Evolutionary conservation across 768 basidiomycete genomes (phyloP).

Genomic region (Amanita phalloides): DNA sequence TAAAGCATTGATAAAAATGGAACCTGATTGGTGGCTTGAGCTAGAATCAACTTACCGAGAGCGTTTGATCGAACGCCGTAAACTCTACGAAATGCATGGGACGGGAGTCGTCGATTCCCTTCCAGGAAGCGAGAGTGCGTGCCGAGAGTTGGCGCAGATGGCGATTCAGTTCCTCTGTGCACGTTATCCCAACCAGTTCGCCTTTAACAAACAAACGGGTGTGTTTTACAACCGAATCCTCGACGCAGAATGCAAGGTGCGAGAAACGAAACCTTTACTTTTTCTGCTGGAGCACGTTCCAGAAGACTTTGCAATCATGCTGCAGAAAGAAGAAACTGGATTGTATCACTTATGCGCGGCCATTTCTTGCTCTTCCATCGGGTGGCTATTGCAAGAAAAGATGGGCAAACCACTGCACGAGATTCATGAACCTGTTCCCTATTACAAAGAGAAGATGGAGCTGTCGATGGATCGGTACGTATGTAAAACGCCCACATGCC

Average conservation of each 20-base stretch:
- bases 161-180: conserved; percentile 44
- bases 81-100: conserved; percentile 26
- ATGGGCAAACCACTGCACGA: conserved; percentile 35
- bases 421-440: conserved; percentile 37
- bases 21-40: conserved; percentile 48
- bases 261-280: conserved; percentile 21
- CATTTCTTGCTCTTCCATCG: conserved; percentile 35
- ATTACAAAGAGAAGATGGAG: conserved; percentile 37
- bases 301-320: conserved; percentile 38
- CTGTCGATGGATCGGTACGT: conserved; percentile 38
- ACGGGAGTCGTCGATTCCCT: conserved; percentile 31
- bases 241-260: conserved; percentile 17
- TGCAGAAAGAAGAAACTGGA: conserved; percentile 29
- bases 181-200: conserved; percentile 46
- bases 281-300: conserved; percentile 42
- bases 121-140: conserved; percentile 38
- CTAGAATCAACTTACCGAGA: conserved; percentile 39
- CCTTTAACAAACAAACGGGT: conserved; percentile 21
- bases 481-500: background rate
- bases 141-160: conserved; percentile 43
- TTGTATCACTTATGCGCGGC: conserved; percentile 34
- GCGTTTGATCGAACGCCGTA: conserved; percentile 30
- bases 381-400: conserved; percentile 37
- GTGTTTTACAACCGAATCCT: conserved; percentile 35
- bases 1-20: conserved; percentile 34